Evolutionary conservation across 495 filamentous ascomycete genomes (phyloP).

Genomic region (Geopyxis carbonaria): DNA sequence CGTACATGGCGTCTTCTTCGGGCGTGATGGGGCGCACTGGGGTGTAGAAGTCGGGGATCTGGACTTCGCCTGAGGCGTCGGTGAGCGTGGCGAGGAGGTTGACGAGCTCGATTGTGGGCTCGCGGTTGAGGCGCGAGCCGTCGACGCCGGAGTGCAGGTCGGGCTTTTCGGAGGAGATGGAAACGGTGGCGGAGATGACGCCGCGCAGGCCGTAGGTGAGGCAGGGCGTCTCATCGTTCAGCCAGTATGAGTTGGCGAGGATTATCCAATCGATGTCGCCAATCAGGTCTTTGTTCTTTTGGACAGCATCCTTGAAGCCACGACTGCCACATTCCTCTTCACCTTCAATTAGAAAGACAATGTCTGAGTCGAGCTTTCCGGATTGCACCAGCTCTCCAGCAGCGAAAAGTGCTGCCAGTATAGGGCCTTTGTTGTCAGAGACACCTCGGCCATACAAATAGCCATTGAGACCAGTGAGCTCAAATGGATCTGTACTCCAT

Average conservation of each 20-base stretch:
- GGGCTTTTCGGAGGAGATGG: slow-evolving; percentile 65
- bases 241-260: slow-evolving; percentile 93
- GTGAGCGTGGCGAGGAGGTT: slow-evolving; percentile 63
- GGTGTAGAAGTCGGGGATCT: slow-evolving; percentile 68
- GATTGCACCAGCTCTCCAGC: slow-evolving; percentile 69
- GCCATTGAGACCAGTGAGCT: slow-evolving; percentile 67
- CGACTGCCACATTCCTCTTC: slow-evolving; percentile 91
- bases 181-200: slow-evolving; percentile 84
- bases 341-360: slow-evolving; percentile 87
- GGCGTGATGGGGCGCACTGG: slow-evolving; percentile 56
- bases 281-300: slow-evolving; percentile 61
- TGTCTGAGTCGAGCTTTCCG: slow-evolving; percentile 62
- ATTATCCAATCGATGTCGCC: slow-evolving; percentile 85
- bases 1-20: slow-evolving; percentile 65
- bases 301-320: slow-evolving; percentile 68
- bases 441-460: slow-evolving; percentile 95
- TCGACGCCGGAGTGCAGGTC: slow-evolving; percentile 94
- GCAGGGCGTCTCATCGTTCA: slow-evolving; percentile 87
- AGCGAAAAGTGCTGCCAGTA: slow-evolving; percentile 81
- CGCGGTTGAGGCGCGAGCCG: slow-evolving; percentile 70
- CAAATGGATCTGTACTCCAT: slow-evolving; percentile 78
- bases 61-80: slow-evolving; percentile 43
- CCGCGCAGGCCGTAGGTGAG: slow-evolving; percentile 87
- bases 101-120: slow-evolving; percentile 79
- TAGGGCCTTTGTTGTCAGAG: slow-evolving; percentile 91